These are phyloP conservation scores for Meyerozyma athensensis DNA, from an alignment of 1,139 yeast genomes.

Conservation along the genomic window DNA sequence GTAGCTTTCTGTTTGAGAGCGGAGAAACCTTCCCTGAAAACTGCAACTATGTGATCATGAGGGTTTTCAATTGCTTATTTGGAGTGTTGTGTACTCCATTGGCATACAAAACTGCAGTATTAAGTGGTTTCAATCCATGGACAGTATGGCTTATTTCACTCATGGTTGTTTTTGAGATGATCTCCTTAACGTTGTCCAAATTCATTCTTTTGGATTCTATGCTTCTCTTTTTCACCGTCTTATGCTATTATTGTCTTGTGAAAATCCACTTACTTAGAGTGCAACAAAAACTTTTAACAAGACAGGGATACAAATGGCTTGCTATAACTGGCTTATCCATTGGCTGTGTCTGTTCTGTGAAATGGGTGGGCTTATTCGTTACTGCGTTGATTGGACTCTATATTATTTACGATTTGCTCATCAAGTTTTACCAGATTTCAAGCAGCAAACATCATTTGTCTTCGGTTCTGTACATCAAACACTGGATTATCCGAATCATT, in stretches of 20 bases:
- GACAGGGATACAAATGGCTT: slow-evolving; percentile 52
- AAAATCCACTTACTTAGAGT: slow-evolving; percentile 47
- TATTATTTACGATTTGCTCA: slow-evolving; percentile 68
- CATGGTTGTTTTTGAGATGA: slow-evolving; percentile 81
- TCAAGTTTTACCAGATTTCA: slow-evolving; percentile 50
- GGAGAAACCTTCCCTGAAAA: slow-evolving; percentile 84
- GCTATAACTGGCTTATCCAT: slow-evolving; percentile 69
- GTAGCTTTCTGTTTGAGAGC: slow-evolving; percentile 90
- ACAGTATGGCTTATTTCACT: slow-evolving; percentile 86
- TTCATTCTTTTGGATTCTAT: slow-evolving; percentile 94
- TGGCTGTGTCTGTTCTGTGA: slow-evolving; percentile 91
- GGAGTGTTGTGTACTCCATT: slow-evolving; percentile 88
- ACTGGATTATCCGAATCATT: slow-evolving; percentile 70
- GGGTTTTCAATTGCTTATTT: slow-evolving; percentile 88
- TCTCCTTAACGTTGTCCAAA: slow-evolving; percentile 85
- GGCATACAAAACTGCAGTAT: slow-evolving; percentile 89
- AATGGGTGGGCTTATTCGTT: slow-evolving; percentile 92
- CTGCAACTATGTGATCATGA: slow-evolving; percentile 85
- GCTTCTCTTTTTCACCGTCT: slow-evolving; percentile 84
- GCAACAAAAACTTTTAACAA: slow-evolving; percentile 33
- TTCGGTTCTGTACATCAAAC: slow-evolving; percentile 41
- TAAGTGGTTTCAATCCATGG: slow-evolving; percentile 73
- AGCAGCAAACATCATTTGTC: slow-evolving; percentile 27
- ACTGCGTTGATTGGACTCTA: slow-evolving; percentile 85
- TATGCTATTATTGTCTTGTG: slow-evolving; percentile 3